These are phyloP conservation scores for Dentipellis sp. DNA, from an alignment of 768 basidiomycete genomes.

Conservation along the genomic window DNA sequence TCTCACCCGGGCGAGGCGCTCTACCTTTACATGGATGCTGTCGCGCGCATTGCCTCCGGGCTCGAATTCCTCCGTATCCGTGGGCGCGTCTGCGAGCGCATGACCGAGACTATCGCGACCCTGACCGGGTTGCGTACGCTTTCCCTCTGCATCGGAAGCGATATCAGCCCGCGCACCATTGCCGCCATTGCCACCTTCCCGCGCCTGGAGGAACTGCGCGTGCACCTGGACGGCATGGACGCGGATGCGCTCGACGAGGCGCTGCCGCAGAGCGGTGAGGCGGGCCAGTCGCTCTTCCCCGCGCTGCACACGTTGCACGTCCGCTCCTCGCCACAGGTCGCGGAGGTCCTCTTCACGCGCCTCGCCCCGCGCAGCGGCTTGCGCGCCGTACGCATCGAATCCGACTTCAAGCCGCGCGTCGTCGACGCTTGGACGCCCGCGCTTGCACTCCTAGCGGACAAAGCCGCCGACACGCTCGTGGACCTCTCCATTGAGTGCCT, in stretches of 20 bases:
- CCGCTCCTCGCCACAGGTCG: slow-evolving; percentile 7
- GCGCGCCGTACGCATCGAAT: slow-evolving; percentile 10
- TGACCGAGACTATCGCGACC: slow-evolving; percentile 5
- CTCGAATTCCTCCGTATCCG: slow-evolving; percentile 9
- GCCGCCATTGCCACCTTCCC: slow-evolving; percentile 9
- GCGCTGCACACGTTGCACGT: slow-evolving; percentile 10
- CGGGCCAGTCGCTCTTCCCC: slow-evolving; percentile 7
- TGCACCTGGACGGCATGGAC: slow-evolving; percentile 11
- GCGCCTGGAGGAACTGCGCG: slow-evolving; percentile 11
- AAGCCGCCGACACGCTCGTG: slow-evolving; percentile 3
- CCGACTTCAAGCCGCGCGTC: slow-evolving; percentile 14
- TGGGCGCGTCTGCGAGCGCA: slow-evolving; percentile 11
- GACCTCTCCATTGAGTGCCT: slow-evolving; percentile 10
- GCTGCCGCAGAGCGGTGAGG: not conserved
- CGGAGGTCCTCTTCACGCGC: slow-evolving; percentile 7
- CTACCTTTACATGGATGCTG: slow-evolving; percentile 6
- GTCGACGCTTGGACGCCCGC: slow-evolving; percentile 13
- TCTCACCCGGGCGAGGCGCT: slow-evolving; percentile 3
- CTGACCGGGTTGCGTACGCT: slow-evolving; percentile 12
- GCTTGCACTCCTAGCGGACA: slow-evolving; percentile 10
- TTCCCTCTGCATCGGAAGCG: slow-evolving; percentile 8
- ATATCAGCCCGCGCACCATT: slow-evolving; percentile 12
- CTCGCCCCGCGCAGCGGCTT: slow-evolving; percentile 4
- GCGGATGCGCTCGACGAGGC: slow-evolving; percentile 4
- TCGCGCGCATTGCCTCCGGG: slow-evolving; percentile 8